Conservation (phyloP, 73 alveolate species). For the Paramecium caudatum region DNA sequence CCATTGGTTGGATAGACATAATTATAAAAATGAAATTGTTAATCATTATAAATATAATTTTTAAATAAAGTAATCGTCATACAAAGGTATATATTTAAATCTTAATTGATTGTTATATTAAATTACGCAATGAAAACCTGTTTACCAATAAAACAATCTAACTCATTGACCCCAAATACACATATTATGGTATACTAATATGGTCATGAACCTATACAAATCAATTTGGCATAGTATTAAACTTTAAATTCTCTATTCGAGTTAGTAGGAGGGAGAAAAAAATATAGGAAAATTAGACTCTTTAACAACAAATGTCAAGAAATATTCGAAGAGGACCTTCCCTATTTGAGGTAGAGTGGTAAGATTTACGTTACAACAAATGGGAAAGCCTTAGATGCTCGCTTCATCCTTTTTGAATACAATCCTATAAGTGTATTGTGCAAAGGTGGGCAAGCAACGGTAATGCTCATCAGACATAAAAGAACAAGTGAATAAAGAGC, state of each 20-base stretch:
- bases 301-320: constrained; percentile 2
- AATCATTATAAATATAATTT: too few species aligned
- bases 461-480: background rate
- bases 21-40: too few species aligned
- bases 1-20: constrained; percentile 28
- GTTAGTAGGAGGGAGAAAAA: background rate
- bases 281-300: background rate
- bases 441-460: constrained; percentile 30
- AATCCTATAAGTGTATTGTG: background rate
- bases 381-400: background rate
- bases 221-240: background rate
- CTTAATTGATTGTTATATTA: too few species aligned
- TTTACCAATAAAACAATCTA: background rate
- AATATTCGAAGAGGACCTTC: background rate
- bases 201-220: background rate
- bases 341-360: constrained; percentile 8
- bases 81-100: too few species aligned
- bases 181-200: background rate
- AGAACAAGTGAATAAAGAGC: background rate
- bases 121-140: constrained; percentile 47
- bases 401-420: constrained; percentile 1
- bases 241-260: background rate
- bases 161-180: background rate
- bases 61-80: too few species aligned
- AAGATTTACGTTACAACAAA: background rate